A percentile compares a stretch with the other conserved stretches of the same genome.
These are phyloP conservation scores for Solanum pinnatisectum DNA, from an alignment of 257 asterid genomes.

Conservation along the genomic window DNA sequence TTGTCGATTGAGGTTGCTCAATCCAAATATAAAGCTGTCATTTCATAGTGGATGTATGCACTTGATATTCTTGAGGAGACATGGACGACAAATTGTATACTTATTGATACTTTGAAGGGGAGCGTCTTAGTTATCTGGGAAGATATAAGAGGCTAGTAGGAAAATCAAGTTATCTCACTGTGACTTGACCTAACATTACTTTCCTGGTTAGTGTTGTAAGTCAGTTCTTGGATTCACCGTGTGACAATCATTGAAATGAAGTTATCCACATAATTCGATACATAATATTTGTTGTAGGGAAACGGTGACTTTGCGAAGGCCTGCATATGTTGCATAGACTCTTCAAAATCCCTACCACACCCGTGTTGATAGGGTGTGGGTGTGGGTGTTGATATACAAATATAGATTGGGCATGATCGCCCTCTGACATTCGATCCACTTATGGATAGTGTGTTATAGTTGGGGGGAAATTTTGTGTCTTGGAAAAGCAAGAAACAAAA, in stretches of 20 bases:
- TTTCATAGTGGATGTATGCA: not conserved
- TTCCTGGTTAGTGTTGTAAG: not conserved
- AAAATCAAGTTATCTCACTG: not conserved
- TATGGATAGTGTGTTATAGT: not conserved
- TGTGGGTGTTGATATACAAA: not conserved
- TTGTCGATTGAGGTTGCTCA: not conserved
- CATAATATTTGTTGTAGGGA: not conserved
- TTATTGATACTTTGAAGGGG: not conserved
- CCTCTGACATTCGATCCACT: not conserved
- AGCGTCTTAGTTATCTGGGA: not conserved
- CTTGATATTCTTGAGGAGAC: not conserved
- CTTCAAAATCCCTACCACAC: not conserved
- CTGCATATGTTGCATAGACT: not conserved
- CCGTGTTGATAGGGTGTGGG: not conserved
- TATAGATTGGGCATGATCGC: not conserved
- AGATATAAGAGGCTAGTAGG: not conserved
- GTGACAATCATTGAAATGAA: not conserved
- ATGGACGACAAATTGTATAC: not conserved
- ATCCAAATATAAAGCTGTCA: not conserved
- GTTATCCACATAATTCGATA: not conserved
- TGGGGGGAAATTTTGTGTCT: not conserved
- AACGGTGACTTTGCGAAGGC: not conserved
- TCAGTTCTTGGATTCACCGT: not conserved
- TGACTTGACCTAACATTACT: not conserved
- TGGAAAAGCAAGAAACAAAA: not conserved